Conservation (phyloP, 2,329 filamentous ascomycete species). For the Periglandula ipomoeae region DNA sequence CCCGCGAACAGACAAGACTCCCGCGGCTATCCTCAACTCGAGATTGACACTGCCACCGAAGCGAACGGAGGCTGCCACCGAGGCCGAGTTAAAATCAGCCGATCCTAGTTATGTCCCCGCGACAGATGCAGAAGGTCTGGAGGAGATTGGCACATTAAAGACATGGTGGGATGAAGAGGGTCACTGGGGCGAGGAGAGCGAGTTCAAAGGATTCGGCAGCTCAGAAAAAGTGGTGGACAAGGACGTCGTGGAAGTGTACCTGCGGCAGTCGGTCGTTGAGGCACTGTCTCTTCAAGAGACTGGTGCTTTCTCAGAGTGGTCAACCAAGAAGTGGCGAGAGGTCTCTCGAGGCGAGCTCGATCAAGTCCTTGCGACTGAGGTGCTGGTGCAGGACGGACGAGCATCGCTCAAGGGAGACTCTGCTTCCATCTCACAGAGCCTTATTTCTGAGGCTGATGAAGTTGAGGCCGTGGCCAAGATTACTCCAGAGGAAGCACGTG, state of each 20-base stretch:
- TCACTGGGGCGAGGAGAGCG: constrained; percentile 40
- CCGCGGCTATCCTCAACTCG: constrained; percentile 18
- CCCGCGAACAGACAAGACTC: constrained; percentile 14
- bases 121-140: constrained; percentile 32
- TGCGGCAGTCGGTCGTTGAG: constrained; percentile 44
- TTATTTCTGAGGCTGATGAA: constrained; percentile 21
- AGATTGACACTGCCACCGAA: constrained; percentile 24
- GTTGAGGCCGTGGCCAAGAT: constrained; percentile 16
- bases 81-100: constrained; percentile 20
- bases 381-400: constrained; percentile 32
- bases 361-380: constrained; percentile 24
- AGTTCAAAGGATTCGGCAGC: constrained; percentile 35
- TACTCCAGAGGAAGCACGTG: constrained; percentile 30
- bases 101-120: constrained; percentile 39
- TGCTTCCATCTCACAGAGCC: constrained; percentile 21
- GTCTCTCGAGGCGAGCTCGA: constrained; percentile 24
- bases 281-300: constrained; percentile 33
- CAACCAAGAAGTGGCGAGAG: constrained; percentile 24
- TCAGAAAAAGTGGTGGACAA: constrained; percentile 31
- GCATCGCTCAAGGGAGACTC: constrained; percentile 31
- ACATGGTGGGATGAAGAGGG: constrained; percentile 45
- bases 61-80: constrained; percentile 23
- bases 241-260: constrained; percentile 36
- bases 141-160: constrained; percentile 36
- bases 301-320: constrained; percentile 21